These are phyloP conservation scores for Fusarium nodosum DNA, from an alignment of 2,329 filamentous ascomycete species.

Conservation along the genomic window DNA sequence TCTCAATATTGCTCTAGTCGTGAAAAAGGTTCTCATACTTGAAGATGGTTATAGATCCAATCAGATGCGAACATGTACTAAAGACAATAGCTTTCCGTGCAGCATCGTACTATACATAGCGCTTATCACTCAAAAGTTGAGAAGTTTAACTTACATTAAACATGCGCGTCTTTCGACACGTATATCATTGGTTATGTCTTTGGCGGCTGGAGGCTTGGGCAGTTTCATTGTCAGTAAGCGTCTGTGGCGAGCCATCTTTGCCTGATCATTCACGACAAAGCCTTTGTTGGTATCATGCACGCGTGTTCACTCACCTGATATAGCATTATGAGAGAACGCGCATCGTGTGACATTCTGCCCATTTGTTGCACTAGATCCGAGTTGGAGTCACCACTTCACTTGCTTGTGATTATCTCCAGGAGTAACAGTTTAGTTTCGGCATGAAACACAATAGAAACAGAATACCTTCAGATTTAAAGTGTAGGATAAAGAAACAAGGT, in stretches of 20 bases:
- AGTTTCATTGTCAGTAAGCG: too few species aligned
- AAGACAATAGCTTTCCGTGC: neutral
- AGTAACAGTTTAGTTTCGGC: neutral
- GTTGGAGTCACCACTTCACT: neutral
- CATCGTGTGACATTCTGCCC: neutral
- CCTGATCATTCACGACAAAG: neutral
- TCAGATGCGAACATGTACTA: neutral
- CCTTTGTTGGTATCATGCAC: neutral
- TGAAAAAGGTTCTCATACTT: neutral
- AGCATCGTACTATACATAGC: neutral
- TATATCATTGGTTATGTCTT: too few species aligned
- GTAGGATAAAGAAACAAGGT: too few species aligned
- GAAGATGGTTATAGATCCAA: too few species aligned
- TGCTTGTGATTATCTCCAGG: neutral
- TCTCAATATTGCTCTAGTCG: neutral
- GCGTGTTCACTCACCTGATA: neutral
- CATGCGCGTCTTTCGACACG: too few species aligned
- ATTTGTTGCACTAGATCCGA: neutral
- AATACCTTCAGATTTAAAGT: too few species aligned
- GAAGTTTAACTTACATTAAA: too few species aligned
- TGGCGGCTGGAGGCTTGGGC: too few species aligned
- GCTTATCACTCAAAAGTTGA: too few species aligned
- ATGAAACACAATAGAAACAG: neutral
- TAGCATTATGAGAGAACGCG: neutral
- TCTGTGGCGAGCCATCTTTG: neutral